phyloP scores from a whole-genome alignment of 306 rosid genomes.

The Cucurbita moschata region DNA sequence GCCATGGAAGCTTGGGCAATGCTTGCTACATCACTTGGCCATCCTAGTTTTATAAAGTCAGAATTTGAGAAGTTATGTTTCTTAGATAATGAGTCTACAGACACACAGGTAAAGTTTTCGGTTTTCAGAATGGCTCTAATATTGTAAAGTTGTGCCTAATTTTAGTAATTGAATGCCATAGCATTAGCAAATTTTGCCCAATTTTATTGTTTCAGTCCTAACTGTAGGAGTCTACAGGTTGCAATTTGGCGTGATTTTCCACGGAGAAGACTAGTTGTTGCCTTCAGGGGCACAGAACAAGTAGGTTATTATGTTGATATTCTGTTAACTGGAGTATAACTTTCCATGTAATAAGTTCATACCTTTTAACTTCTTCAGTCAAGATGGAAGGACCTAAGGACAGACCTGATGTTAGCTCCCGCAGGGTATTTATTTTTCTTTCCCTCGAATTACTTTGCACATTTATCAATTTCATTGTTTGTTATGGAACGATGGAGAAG shows the following conservation, averaged over 20 bases:
- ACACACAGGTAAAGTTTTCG: slow-evolving; percentile 57
- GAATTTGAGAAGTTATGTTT: slow-evolving; percentile 91
- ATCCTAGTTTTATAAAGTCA: slow-evolving; percentile 83
- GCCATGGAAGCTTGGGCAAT: slow-evolving; percentile 99
- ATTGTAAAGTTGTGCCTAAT: not conserved
- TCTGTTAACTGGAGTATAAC: slow-evolving; percentile 2
- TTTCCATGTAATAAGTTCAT: slow-evolving; percentile 2
- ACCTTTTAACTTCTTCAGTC: slow-evolving; percentile 33
- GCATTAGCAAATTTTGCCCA: slow-evolving; percentile 2
- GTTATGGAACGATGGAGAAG: not conserved
- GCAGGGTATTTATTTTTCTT: slow-evolving; percentile 43
- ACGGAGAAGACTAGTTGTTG: slow-evolving; percentile 63
- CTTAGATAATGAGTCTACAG: slow-evolving; percentile 67
- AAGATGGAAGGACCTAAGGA: slow-evolving; percentile 77
- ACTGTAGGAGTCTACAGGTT: slow-evolving; percentile 41
- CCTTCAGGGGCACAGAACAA: slow-evolving; percentile 97
- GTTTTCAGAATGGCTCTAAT: slow-evolving; percentile 10
- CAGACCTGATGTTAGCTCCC: slow-evolving; percentile 81
- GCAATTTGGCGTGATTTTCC: slow-evolving; percentile 88
- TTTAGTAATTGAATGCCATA: not conserved
- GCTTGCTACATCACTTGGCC: slow-evolving; percentile 90
- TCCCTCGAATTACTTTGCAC: not conserved
- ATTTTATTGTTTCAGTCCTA: slow-evolving; percentile 15
- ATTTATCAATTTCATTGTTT: not conserved
- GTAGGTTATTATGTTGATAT: slow-evolving; percentile 22